phyloP scores from a whole-genome alignment of 75 land plant species.

The Selaginella moellendorffii region DNA sequence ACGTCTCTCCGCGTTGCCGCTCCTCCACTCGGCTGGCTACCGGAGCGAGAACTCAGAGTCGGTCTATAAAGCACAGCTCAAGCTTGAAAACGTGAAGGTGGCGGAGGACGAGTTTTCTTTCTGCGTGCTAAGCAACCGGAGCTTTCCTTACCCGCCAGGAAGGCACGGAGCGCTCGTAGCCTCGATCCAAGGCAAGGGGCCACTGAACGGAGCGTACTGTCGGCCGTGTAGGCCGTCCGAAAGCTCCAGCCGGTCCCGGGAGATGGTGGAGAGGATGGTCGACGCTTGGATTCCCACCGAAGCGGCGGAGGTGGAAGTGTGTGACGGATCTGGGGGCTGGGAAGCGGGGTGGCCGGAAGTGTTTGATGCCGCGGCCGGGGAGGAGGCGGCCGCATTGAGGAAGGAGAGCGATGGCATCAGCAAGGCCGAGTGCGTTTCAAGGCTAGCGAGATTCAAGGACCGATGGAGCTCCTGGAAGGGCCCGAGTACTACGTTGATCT shows the following conservation, averaged over 20 bases:
- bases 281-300: conserved; percentile 1
- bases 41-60: not conserved
- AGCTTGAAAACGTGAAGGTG: not conserved
- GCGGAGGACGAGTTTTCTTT: not conserved
- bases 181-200: not conserved
- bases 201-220: conserved; percentile 4
- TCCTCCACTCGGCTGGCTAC: not conserved
- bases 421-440: not conserved
- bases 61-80: conserved; percentile 2
- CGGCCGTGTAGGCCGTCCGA: not conserved
- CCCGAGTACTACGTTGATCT: too few relatives aligned
- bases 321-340: not conserved
- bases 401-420: not conserved
- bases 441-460: not conserved
- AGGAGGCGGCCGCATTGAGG: not conserved
- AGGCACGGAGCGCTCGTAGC: not conserved
- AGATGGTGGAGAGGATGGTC: not conserved
- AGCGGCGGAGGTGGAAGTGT: not conserved
- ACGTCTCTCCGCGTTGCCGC: not conserved
- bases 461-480: not conserved
- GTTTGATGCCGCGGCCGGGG: conserved; percentile 1
- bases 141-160: not conserved
- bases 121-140: not conserved
- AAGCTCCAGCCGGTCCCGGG: not conserved
- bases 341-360: not conserved